A percentile compares a stretch with the other conserved stretches of the same genome.
Conservation (phyloP, 2,329 filamentous ascomycete species). For the Trichoderma arundinaceum region DNA sequence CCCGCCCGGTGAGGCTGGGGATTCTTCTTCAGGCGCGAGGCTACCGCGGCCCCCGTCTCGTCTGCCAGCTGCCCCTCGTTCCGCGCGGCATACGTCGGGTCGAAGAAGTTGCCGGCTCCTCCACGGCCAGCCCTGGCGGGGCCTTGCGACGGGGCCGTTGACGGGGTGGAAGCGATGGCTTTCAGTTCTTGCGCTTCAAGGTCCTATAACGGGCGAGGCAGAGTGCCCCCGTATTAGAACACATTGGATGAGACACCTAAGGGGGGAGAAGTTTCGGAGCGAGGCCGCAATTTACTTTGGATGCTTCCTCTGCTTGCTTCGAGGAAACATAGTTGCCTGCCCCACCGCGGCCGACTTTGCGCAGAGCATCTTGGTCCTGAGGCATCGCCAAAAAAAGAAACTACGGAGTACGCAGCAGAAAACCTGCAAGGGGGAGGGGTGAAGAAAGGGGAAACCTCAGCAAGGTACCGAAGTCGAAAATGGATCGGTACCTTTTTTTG, state of each 20-base stretch:
- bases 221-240: background rate
- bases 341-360: conserved; percentile 64
- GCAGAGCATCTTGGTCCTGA: conserved; percentile 51
- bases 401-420: no score
- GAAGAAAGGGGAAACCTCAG: background rate
- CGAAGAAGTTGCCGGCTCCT: conserved; percentile 66
- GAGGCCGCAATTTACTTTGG: conserved; percentile 36
- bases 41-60: conserved; percentile 45
- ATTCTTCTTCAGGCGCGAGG: conserved; percentile 40
- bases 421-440: conserved; percentile 4
- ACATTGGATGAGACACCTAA: background rate
- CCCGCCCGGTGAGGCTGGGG: conserved; percentile 35
- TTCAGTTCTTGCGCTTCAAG: conserved; percentile 47
- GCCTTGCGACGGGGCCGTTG: conserved; percentile 37
- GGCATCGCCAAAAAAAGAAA: conserved; percentile 2
- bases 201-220: conserved; percentile 39
- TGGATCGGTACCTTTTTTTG: background rate
- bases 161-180: conserved; percentile 38
- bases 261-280: no score
- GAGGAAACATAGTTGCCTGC: conserved; percentile 67
- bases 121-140: conserved; percentile 60
- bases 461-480: background rate
- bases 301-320: conserved; percentile 56
- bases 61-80: conserved; percentile 45
- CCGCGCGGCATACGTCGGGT: conserved; percentile 43